Conservation (phyloP, 306 rosid species). For the Hylodesmum podocarpum region DNA sequence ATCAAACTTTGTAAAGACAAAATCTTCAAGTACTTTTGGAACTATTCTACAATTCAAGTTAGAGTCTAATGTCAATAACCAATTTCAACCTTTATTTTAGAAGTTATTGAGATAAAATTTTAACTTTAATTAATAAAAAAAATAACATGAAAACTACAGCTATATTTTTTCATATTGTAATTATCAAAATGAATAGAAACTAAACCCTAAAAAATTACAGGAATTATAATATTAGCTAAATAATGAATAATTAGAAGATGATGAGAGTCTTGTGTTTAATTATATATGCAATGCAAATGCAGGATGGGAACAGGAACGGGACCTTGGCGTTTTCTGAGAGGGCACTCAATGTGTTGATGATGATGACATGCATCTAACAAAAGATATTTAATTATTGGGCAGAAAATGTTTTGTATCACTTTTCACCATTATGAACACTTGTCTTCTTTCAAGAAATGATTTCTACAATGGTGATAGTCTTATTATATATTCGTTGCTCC, state of each 20-base stretch:
- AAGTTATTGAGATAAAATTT: not conserved
- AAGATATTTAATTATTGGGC: slow-evolving; percentile 5
- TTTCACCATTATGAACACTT: slow-evolving; percentile 9
- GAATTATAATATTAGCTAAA: not conserved
- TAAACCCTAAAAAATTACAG: too few species aligned
- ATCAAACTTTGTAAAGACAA: too few species aligned
- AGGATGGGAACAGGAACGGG: slow-evolving; percentile 98
- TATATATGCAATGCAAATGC: slow-evolving; percentile 21
- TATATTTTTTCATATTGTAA: not conserved
- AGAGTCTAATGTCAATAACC: too few species aligned
- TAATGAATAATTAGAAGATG: not conserved
- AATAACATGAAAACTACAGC: not conserved
- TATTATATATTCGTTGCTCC: not conserved
- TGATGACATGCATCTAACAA: not conserved
- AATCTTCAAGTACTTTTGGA: too few species aligned
- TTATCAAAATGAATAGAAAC: not conserved
- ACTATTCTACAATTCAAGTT: too few species aligned
- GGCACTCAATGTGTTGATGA: slow-evolving; percentile 22
- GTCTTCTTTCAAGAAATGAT: not conserved
- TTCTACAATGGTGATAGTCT: not conserved
- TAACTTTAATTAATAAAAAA: not conserved
- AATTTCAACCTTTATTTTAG: not conserved
- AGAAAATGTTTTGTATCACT: not conserved
- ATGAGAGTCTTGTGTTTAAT: not conserved
- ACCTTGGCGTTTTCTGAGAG: slow-evolving; percentile 83